Base-by-base conservation (phyloP, 768 basidiomycete genomes). In the Tylopilus cervinicoccineus region DNA sequence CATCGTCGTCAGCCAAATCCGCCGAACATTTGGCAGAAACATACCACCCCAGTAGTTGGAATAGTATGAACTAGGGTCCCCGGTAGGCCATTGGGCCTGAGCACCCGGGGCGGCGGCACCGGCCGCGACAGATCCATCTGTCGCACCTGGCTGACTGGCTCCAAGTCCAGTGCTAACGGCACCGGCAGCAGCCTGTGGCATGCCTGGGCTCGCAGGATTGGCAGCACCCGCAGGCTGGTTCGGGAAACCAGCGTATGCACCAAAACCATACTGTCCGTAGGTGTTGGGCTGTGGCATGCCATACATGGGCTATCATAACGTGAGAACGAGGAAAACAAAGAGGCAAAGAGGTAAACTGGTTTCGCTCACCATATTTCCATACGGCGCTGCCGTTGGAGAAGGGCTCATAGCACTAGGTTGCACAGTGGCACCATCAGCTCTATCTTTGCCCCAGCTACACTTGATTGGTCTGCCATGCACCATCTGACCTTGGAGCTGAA, bases 401-500 rank as follows among this genome's bases (percentile, higher is more conserved):
- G 87, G 86, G 57, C 83, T 85, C 58, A 87, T 66, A 31, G 79
- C 62, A 20, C 65, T 65, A 16, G 71, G 68, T 47, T 79, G 76
- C 22, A 79, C 74, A 46, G 75, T 72, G 22, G 77, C 79, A 28
- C 82, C 87, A 64, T 88, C 86, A 20, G 83, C 86, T 53, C 91
- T 79, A 66, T 97, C 95, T 70, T 97, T 98, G 48, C 96, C 96
- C 96, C 96, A 99, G 61, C 91, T 93, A 70, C 92, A 95, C 72
- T 97, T 98, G 76, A 98, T 92, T 8, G 94, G 93, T 32, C 96
- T 74, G 40, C 95, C 95, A 56, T 99, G 96, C 23, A 99, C 91
- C 78, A 93, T 89, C 72, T 93, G 90, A 45, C 95, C 94, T 68
- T 95, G 92, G 43, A 99, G 75, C 67, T 97, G 93, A 52, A 95